Percentiles rank a stretch among this genome's conserved stretches.
phyloP scores from a whole-genome alignment of 345 rosid genomes.

The Excoecaria cochinchinensis region DNA sequence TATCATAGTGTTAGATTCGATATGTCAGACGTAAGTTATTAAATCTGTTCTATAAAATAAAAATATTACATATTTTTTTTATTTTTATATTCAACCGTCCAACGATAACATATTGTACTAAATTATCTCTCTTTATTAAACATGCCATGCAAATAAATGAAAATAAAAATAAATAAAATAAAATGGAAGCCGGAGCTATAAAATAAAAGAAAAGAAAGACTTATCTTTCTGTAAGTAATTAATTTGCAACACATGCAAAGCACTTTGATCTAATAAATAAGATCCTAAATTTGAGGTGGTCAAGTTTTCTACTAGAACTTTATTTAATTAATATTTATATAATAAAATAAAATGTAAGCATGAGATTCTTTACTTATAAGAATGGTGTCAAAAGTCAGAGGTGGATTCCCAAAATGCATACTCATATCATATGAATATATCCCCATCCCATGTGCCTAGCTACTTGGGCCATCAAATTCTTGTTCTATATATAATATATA shows the following conservation, averaged over 20 bases:
- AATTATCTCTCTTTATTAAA: no score
- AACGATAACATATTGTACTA: no score
- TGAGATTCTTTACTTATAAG: conserved; percentile 7
- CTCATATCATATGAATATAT: neutral
- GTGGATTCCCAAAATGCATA: conserved; percentile 9
- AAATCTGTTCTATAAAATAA: no score
- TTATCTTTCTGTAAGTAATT: no score
- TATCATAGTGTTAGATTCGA: no score
- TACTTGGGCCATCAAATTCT: neutral
- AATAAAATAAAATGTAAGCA: neutral
- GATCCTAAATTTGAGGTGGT: conserved; percentile 41
- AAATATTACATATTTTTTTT: no score
- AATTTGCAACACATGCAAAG: conserved; percentile 36
- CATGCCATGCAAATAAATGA: no score
- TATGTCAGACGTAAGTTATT: no score
- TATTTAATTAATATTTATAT: neutral
- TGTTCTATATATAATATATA: neutral
- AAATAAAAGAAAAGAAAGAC: no score
- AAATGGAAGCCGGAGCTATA: no score
- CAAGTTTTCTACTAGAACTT: conserved; percentile 6
- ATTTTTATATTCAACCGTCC: no score
- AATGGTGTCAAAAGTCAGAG: neutral
- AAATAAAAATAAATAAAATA: no score
- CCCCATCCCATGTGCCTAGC: conserved; percentile 6
- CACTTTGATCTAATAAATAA: conserved; percentile 27